Evolutionary conservation across 306 rosid species (phyloP), one percentile per base, ranked within the genome.

Genomic region (Sesbania bispinosa): DNA sequence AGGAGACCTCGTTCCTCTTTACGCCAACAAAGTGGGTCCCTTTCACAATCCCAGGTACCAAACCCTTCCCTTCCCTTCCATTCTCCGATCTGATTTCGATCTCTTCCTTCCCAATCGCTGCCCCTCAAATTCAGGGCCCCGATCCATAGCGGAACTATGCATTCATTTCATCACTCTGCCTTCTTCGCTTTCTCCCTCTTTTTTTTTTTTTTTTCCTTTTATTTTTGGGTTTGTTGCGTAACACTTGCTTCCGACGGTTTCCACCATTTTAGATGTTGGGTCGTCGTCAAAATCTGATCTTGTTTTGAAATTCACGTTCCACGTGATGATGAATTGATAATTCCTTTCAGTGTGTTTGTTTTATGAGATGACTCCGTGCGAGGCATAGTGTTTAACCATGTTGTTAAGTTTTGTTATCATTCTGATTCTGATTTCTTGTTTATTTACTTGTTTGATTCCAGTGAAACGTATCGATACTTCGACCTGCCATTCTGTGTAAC

Each of bases 11-110:
- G 92, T 89, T 52, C 96, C 96, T 19, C 88, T 89, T 27, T 89
- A 89, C 84, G 90, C 96, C 71, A 89, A 89, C 67, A 89, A 89
- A 82, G 96, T 89, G 33, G 96, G 96, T 21, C 96, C 96, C 36
- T 89, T 89, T 76, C 96, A 89, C 85, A 89, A 89, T 65, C 96
- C 96, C 75, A 89, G 96, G 96, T 86, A 54, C 10, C 63, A n/a
- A n/a, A n/a, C n/a, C n/a, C n/a, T n/a, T n/a, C n/a, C n/a, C n/a
- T n/a, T 26, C 2, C 9, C 24, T 7, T 53, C 50, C 69, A 10
- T 30, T 24, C 57, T 18, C 38, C 61, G 69, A 72, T 72, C 69
- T 14, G 7, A 13, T 57, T 57, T 39, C 57, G 15, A 39, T 52
- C 46, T 23, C 45, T 29, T 33, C 35, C 3, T 7, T 26, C 11